Conservation (phyloP, 768 basidiomycete genomes). For the Kwoniella pini region DNA sequence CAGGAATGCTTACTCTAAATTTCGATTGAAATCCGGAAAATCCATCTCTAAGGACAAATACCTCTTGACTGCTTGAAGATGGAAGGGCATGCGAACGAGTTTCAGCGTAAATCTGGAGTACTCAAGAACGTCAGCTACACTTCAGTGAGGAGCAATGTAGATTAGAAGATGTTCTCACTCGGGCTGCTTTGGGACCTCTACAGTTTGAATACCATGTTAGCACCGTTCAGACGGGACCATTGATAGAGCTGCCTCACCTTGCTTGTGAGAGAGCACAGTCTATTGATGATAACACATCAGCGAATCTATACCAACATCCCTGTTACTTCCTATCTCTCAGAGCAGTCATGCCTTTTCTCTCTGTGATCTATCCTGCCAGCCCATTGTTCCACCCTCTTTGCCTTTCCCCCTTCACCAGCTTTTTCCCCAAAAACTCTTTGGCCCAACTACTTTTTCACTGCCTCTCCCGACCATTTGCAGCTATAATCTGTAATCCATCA, state of each 20-base stretch:
- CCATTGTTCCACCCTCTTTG: too few relatives aligned
- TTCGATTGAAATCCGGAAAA: conserved; percentile 51
- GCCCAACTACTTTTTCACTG: too few relatives aligned
- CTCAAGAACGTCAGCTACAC: not conserved
- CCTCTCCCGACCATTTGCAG: too few relatives aligned
- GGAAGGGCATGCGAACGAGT: conserved; percentile 25
- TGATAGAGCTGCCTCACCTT: conserved; percentile 27
- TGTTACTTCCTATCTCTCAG: too few relatives aligned
- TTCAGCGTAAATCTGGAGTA: conserved; percentile 51
- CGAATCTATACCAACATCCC: too few relatives aligned
- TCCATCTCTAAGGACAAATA: conserved; percentile 51
- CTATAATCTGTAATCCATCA: too few relatives aligned
- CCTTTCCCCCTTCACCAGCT: too few relatives aligned
- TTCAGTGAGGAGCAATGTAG: not conserved
- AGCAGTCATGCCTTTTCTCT: too few relatives aligned
- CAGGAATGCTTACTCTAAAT: conserved; percentile 38
- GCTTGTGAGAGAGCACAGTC: conserved; percentile 53
- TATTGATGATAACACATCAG: too few relatives aligned
- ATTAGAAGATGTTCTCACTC: conserved; percentile 31
- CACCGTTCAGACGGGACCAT: not conserved
- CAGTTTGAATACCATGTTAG: conserved; percentile 1
- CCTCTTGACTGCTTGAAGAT: conserved; percentile 28
- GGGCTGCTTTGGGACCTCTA: conserved; percentile 52
- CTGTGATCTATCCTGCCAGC: too few relatives aligned
- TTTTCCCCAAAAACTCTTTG: too few relatives aligned